Evolutionary conservation across 306 rosid species (phyloP).

Genomic region (Pachyrhizus erosus): DNA sequence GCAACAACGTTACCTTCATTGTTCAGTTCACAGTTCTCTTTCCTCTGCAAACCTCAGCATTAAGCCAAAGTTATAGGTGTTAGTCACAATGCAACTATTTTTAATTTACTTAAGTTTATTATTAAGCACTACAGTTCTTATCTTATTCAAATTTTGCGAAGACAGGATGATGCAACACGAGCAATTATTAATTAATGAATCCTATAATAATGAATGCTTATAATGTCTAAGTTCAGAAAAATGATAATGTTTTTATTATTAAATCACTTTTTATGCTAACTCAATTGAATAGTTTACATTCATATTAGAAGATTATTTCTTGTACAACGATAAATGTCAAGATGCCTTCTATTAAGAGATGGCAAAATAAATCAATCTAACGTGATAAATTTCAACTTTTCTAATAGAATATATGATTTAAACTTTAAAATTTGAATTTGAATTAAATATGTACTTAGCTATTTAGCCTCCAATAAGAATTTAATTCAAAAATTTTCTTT

Average conservation of each 20-base stretch:
- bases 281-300: neutral
- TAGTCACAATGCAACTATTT: slow-evolving; percentile 12
- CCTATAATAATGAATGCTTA: slow-evolving; percentile 36
- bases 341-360: no score
- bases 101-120: neutral
- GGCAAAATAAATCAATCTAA: no score
- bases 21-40: slow-evolving; percentile 25
- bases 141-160: neutral
- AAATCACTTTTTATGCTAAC: neutral
- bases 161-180: neutral
- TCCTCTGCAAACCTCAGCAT: slow-evolving; percentile 44
- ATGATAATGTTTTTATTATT: neutral
- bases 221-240: slow-evolving; percentile 19
- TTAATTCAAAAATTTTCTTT: no score
- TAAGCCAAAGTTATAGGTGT: slow-evolving; percentile 12
- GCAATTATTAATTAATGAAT: slow-evolving; percentile 8
- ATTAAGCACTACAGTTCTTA: neutral
- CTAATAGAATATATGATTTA: no score
- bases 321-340: no score
- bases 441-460: no score
- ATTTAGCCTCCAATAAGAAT: no score
- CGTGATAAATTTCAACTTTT: no score
- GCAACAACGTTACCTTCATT: slow-evolving; percentile 46
- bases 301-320: no score
- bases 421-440: no score